Evolutionary conservation across 2,329 filamentous ascomycete species (phyloP).

Genomic region (Atkinsonella hypoxylon): DNA sequence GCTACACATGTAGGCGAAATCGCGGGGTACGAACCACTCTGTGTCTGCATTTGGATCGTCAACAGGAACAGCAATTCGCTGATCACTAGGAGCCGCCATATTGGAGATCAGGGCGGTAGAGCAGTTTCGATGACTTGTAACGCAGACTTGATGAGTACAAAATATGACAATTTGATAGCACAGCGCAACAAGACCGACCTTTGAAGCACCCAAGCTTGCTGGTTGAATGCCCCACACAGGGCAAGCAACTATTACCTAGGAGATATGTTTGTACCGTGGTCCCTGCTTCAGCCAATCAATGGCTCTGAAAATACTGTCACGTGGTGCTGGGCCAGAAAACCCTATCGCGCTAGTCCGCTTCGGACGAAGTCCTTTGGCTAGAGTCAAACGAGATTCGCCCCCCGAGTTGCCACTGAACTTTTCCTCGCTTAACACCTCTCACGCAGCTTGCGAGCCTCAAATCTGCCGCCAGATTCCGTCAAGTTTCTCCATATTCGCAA

Average conservation of each 20-base stretch:
- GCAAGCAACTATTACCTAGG: too few relatives aligned
- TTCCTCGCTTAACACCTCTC: conserved; percentile 35
- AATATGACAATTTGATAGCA: background rate
- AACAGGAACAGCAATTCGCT: conserved; percentile 68
- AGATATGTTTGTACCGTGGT: background rate
- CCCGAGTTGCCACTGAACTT: conserved; percentile 33
- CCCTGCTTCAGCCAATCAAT: conserved; percentile 11
- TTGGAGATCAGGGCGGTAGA: conserved; percentile 3
- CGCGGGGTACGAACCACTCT: conserved; percentile 59
- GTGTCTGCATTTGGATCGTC: conserved; percentile 95
- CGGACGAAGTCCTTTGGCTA: conserved; percentile 25
- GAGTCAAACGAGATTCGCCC: conserved; percentile 21
- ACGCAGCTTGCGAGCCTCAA: conserved; percentile 38
- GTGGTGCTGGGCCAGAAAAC: conserved; percentile 24
- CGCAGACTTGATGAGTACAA: background rate
- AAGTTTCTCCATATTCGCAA: conserved; percentile 37
- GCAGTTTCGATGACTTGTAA: background rate
- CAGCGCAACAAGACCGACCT: background rate
- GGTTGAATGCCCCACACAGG: background rate
- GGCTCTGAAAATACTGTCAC: conserved; percentile 16
- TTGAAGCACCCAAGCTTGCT: background rate
- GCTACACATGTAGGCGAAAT: conserved; percentile 5
- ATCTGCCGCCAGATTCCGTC: conserved; percentile 46
- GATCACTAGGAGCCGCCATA: conserved; percentile 52
- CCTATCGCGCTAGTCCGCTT: conserved; percentile 27